phyloP scores from a whole-genome alignment of 805 yeast species.

The Yamadazyma insecticola region DNA sequence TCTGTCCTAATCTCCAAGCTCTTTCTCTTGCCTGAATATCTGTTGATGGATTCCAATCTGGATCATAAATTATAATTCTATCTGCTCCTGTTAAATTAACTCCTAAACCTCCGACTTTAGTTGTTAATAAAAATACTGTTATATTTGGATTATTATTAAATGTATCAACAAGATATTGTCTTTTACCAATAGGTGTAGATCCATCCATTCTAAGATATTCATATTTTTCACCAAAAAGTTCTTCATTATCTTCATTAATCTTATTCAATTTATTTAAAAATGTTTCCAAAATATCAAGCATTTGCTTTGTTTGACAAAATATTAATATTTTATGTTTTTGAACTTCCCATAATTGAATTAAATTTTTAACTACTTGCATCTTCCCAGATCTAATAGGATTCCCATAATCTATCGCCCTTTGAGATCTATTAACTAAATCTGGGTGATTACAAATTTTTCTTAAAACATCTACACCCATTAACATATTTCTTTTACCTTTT shows the following conservation, averaged over 20 bases:
- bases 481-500: slow-evolving; percentile 72
- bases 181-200: slow-evolving; percentile 67
- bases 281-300: slow-evolving; percentile 81
- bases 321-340: slow-evolving; percentile 76
- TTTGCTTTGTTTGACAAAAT: slow-evolving; percentile 92
- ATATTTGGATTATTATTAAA: slow-evolving; percentile 62
- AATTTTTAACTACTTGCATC: slow-evolving; percentile 78
- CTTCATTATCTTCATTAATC: slow-evolving; percentile 12
- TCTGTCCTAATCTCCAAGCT: slow-evolving; percentile 97
- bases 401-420: slow-evolving; percentile 43
- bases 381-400: slow-evolving; percentile 73
- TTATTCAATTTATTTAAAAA: slow-evolving; percentile 45
- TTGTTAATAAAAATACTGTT: slow-evolving; percentile 75
- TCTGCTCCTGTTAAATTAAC: slow-evolving; percentile 93
- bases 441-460: slow-evolving; percentile 97
- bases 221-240: slow-evolving; percentile 17
- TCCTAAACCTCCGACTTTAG: slow-evolving; percentile 95
- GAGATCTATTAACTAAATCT: slow-evolving; percentile 48
- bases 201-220: slow-evolving; percentile 90
- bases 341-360: slow-evolving; percentile 68
- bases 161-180: slow-evolving; percentile 77
- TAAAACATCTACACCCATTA: slow-evolving; percentile 85
- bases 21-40: slow-evolving; percentile 95
- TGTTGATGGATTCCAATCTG: slow-evolving; percentile 98
- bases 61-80: slow-evolving; percentile 89